Evolutionary conservation across 2,329 filamentous ascomycete species (phyloP).

Genomic region (Nakataea oryzae): DNA sequence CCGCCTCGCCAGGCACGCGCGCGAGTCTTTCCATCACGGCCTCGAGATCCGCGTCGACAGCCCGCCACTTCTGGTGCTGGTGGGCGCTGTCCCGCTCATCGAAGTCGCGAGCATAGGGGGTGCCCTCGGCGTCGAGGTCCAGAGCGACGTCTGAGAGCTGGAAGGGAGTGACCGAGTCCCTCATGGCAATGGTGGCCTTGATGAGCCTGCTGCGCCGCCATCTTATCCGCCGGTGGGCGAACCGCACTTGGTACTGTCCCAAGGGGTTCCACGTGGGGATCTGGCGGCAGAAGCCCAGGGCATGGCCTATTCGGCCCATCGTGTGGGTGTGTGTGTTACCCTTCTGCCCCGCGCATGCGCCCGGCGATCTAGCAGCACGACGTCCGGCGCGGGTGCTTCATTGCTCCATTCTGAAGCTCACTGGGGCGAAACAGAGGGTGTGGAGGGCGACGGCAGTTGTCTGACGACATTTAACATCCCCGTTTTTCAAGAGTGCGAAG

Average conservation of each 20-base stretch:
- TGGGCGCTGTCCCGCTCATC: conserved; percentile 23
- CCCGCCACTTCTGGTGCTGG: conserved; percentile 18
- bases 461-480: not conserved
- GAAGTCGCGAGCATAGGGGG: conserved; percentile 28
- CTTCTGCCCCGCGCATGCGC: not conserved
- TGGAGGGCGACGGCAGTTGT: not conserved
- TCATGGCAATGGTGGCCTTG: not conserved
- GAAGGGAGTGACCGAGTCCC: not conserved
- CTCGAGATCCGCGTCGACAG: conserved; percentile 8
- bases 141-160: conserved; percentile 19
- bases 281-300: not conserved
- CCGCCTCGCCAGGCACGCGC: conserved; percentile 17
- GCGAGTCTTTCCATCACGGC: conserved; percentile 15
- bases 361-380: not conserved
- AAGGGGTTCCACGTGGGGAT: not conserved
- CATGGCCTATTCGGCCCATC: not conserved
- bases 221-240: not conserved
- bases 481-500: too few relatives aligned
- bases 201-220: not conserved
- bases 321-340: not conserved
- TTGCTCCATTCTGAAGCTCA: not conserved
- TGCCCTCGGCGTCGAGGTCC: conserved; percentile 40
- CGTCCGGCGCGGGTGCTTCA: not conserved
- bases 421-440: not conserved
- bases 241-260: not conserved